phyloP scores from a whole-genome alignment of 108 stramenopile species.

The Pseudonitzschia multiseries region DNA sequence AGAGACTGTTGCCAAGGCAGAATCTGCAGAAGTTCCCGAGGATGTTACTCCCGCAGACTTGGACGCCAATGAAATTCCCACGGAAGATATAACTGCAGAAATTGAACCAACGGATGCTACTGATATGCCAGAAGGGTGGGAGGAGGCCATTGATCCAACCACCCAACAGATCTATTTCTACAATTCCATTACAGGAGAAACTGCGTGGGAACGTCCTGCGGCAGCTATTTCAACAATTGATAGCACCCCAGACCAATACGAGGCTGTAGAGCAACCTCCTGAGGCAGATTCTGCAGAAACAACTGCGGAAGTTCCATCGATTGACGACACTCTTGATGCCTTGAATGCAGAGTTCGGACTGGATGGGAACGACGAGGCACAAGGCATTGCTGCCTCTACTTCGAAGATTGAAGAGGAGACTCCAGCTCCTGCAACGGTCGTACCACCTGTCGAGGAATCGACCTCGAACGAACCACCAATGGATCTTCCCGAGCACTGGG shows the following conservation, averaged over 20 bases:
- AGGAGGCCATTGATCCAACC: slow-evolving; percentile 39
- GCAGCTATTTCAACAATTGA: too few relatives aligned
- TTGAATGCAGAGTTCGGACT: slow-evolving; percentile 29
- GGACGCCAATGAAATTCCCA: too few relatives aligned
- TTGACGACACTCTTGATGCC: slow-evolving; percentile 23
- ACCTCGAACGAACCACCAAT: neutral
- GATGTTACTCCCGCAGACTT: neutral
- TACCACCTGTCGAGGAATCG: neutral
- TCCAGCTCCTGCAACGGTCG: neutral
- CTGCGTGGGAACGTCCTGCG: slow-evolving; percentile 52
- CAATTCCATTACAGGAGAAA: slow-evolving; percentile 47
- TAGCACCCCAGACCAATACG: neutral
- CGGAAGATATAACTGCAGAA: too few relatives aligned
- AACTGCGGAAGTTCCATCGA: neutral
- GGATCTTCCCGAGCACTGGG: neutral
- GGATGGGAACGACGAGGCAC: neutral
- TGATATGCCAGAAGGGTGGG: slow-evolving; percentile 47
- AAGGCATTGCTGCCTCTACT: neutral
- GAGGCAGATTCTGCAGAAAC: neutral
- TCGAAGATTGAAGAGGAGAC: neutral
- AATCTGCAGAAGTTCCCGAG: neutral
- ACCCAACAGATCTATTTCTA: slow-evolving; percentile 53
- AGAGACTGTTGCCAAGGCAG: neutral
- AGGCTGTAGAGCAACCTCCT: neutral
- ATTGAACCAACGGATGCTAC: neutral